A percentile compares a stretch with the other conserved stretches of the same genome.
These are phyloP conservation scores for Syzygium grande DNA, from an alignment of 345 rosid species.

Conservation along the genomic window DNA sequence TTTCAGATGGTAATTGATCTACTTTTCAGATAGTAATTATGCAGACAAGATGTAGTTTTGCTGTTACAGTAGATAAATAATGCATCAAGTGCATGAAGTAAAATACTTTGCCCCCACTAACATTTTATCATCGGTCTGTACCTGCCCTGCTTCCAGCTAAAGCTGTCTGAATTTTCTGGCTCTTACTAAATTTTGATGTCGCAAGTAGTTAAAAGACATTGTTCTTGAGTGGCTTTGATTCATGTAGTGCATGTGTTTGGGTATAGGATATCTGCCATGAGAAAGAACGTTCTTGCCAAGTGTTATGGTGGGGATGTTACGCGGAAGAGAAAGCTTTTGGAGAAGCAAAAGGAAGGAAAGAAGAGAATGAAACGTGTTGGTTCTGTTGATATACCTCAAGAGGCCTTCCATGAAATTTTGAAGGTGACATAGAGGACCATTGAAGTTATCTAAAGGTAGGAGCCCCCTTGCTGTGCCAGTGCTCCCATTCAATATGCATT, in stretches of 20 bases:
- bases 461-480: neutral
- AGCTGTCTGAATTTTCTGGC: neutral
- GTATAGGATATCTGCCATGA: slow-evolving; percentile 75
- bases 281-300: slow-evolving; percentile 96
- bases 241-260: neutral
- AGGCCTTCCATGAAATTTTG: slow-evolving; percentile 84
- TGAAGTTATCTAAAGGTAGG: neutral
- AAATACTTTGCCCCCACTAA: neutral
- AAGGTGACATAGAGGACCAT: slow-evolving; percentile 53
- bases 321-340: slow-evolving; percentile 84
- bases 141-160: neutral
- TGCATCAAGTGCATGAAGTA: neutral
- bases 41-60: neutral
- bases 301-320: slow-evolving; percentile 97
- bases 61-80: neutral
- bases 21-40: neutral
- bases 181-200: neutral
- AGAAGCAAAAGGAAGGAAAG: slow-evolving; percentile 98
- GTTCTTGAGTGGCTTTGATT: neutral
- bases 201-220: neutral
- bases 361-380: slow-evolving; percentile 96
- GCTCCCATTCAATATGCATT: neutral
- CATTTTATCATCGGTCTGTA: neutral
- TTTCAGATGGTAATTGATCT: neutral
- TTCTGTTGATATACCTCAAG: slow-evolving; percentile 97